Base-by-base conservation (phyloP, 2,329 filamentous ascomycete species). In the Laburnicola sp. region DNA sequence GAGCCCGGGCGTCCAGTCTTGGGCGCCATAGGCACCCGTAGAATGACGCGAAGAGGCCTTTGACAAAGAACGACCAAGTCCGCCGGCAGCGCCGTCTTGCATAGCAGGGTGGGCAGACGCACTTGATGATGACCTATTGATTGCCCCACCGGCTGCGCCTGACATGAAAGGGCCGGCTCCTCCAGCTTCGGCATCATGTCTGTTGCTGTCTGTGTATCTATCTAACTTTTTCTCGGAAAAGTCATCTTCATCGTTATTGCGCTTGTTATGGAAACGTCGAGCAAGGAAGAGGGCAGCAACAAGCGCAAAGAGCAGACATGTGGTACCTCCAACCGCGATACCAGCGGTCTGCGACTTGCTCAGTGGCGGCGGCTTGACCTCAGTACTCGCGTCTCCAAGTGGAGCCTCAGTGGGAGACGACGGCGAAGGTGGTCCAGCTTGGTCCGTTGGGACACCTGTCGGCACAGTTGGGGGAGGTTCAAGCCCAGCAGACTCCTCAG, bases 141-240 rank as follows among this genome's bases (percentile, higher is more conserved):
- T 27, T 6, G 38, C 38, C 22, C 30, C 46, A 16, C 32, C 45
- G 11, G 58, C 52, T 30, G 53, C 59, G 21, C 65, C 63, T 6
- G 64, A 65, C 61, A 66, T 68, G 3, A 59, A 44, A 40, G 59
- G 53, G 23, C 42, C 36, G 34, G 47, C 48, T 30, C 52, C 50
- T 23, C 52, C 56, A 37, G 54, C 52, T 46, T 67, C 63, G 16
- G 58, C 54, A 41, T 38, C 52, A 31, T 45, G 43, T 6, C 23
- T 23, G 30, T 31, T 45, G 27, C 50, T 47, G 21, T 50, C 48
- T 7, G n/a, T n/a, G n/a, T n/a, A n/a, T n/a, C n/a, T n/a, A n/a
- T n/a, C n/a, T n/a, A n/a, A n/a, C n/a, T n/a, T n/a, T n/a, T 28
- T 45, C 44, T 70, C 61, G 0, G 69, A 70, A 42, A 72, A 73